Percentiles rank a stretch among this genome's conserved stretches.
phyloP scores from a whole-genome alignment of 169 alveolate genomes.

The Plasmodium gonderi region DNA sequence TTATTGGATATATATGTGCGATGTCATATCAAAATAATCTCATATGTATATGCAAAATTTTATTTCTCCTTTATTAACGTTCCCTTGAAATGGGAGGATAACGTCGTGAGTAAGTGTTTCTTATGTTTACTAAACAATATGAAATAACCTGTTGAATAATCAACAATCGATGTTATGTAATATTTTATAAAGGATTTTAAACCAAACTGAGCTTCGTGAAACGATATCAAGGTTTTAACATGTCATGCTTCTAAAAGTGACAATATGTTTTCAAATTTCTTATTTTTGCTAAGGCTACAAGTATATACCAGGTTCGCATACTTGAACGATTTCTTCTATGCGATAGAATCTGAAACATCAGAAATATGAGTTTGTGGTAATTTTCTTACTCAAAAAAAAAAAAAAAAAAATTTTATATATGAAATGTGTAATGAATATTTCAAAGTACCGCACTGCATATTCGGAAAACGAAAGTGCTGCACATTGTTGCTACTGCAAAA shows the following conservation, averaged over 20 bases:
- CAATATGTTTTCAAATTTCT: not conserved
- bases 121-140: not conserved
- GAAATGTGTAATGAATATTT: too few species aligned
- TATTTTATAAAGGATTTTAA: not conserved
- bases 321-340: too few species aligned
- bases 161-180: not conserved
- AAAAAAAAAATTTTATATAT: too few species aligned
- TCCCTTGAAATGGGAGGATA: not conserved
- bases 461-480: too few species aligned
- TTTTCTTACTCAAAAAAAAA: too few species aligned
- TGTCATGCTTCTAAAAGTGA: not conserved
- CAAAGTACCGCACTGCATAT: too few species aligned
- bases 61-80: not conserved
- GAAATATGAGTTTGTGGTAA: not conserved
- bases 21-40: slow-evolving; percentile 1
- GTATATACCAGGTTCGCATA: too few species aligned
- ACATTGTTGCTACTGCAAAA: too few species aligned
- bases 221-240: not conserved
- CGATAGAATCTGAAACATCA: not conserved
- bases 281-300: not conserved
- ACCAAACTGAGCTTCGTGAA: not conserved
- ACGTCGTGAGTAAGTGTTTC: not conserved
- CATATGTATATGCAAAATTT: not conserved
- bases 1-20: slow-evolving; percentile 3
- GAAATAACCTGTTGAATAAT: not conserved